Evolutionary conservation across 768 basidiomycete species (phyloP).

Genomic region (Harrya chromipes): DNA sequence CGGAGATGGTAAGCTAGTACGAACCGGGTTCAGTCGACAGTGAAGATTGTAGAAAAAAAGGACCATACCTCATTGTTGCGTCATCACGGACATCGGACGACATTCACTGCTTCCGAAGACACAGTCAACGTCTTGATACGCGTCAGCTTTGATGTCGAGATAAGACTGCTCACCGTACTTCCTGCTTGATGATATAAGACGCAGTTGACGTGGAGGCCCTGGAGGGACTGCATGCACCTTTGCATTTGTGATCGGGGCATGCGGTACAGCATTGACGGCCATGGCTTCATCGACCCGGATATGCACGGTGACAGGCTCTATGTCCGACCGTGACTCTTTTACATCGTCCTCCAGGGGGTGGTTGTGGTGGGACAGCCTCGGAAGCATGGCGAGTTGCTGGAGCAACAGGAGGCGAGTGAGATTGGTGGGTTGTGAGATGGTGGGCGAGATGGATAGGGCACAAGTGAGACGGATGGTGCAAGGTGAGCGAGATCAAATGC

Average conservation of each 20-base stretch:
- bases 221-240: constrained; percentile 26
- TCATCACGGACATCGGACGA: no score
- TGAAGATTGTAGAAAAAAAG: no score
- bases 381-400: constrained; percentile 39
- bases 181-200: constrained; percentile 26
- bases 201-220: constrained; percentile 14
- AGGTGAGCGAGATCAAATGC: no score
- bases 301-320: constrained; percentile 11
- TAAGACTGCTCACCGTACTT: constrained; percentile 24
- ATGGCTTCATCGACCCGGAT: constrained; percentile 49
- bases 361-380: constrained; percentile 23
- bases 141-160: no score
- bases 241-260: constrained; percentile 4
- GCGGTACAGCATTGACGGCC: constrained; percentile 45
- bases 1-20: constrained; percentile 67
- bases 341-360: constrained; percentile 30
- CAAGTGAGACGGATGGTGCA: no score
- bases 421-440: no score
- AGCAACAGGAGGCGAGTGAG: no score
- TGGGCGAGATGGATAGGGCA: no score
- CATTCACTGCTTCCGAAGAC: no score
- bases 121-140: no score
- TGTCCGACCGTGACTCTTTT: constrained; percentile 26
- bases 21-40: neutral
- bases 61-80: no score